Percentiles rank a stretch among this genome's conserved stretches.
These are phyloP conservation scores for Trichaptum fuscoviolaceum DNA, from an alignment of 768 basidiomycete genomes.

Conservation along the genomic window DNA sequence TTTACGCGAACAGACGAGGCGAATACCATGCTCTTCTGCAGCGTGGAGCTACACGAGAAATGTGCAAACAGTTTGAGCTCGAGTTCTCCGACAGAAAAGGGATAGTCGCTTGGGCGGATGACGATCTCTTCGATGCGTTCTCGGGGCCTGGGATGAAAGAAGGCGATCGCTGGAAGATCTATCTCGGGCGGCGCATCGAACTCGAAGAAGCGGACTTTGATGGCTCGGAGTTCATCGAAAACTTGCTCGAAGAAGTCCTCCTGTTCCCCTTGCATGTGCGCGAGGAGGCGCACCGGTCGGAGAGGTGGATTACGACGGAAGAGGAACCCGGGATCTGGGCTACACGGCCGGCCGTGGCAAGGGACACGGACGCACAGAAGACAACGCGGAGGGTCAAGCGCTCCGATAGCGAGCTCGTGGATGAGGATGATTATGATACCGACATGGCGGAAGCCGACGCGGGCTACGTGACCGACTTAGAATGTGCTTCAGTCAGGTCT, in stretches of 20 bases:
- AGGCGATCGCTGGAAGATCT: conserved; percentile 35
- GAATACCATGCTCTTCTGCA: too few species aligned
- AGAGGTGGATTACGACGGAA: conserved; percentile 27
- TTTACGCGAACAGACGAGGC: too few species aligned
- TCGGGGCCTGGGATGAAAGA: conserved; percentile 27
- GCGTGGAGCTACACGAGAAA: too few species aligned
- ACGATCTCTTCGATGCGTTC: conserved; percentile 27
- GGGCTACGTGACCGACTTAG: too few species aligned
- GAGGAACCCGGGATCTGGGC: conserved; percentile 29
- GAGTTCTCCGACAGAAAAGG: conserved; percentile 24
- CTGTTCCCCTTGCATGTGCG: conserved; percentile 20
- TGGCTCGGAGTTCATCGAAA: conserved; percentile 26
- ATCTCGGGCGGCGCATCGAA: conserved; percentile 30
- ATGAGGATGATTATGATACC: conserved; percentile 6
- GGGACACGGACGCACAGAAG: conserved; percentile 7
- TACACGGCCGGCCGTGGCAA: conserved; percentile 18
- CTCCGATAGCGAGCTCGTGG: conserved; percentile 6
- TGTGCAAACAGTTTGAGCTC: conserved; percentile 21
- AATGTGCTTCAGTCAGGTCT: too few species aligned
- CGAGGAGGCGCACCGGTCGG: conserved; percentile 28
- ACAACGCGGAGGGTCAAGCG: conserved; percentile 17
- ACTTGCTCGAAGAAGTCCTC: conserved; percentile 15
- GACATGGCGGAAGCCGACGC: background rate
- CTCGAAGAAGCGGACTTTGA: conserved; percentile 33
- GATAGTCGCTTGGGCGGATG: conserved; percentile 32